Evolutionary conservation across 176 grass and related monocot species (phyloP).

Genomic region (Oryza nivara): DNA sequence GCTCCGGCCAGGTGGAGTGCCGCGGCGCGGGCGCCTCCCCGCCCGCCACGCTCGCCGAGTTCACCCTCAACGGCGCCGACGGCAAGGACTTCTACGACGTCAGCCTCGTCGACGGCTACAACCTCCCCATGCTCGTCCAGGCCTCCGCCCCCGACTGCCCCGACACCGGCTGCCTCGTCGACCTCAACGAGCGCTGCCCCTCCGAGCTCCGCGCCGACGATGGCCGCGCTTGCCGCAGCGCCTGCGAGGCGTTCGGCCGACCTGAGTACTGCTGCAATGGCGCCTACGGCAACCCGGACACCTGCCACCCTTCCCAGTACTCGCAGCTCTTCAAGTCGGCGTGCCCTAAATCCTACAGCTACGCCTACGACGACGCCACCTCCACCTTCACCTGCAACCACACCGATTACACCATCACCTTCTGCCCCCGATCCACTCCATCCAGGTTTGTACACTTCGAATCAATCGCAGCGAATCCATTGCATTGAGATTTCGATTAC

Average conservation of each 20-base stretch:
- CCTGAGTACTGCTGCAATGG: slow-evolving; percentile 96
- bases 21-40: slow-evolving; percentile 61
- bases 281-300: slow-evolving; percentile 67
- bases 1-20: slow-evolving; percentile 80
- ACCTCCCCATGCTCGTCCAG: slow-evolving; percentile 81
- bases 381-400: slow-evolving; percentile 91
- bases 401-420: slow-evolving; percentile 86
- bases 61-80: slow-evolving; percentile 70
- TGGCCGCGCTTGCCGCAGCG: slow-evolving; percentile 73
- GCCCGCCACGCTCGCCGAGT: slow-evolving; percentile 89
- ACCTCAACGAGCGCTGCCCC: slow-evolving; percentile 77
- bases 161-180: slow-evolving; percentile 69
- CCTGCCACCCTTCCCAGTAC: slow-evolving; percentile 84
- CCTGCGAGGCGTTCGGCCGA: slow-evolving; percentile 76
- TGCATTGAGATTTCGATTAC: neutral
- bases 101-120: slow-evolving; percentile 93
- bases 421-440: slow-evolving; percentile 70
- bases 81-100: slow-evolving; percentile 91
- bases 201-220: slow-evolving; percentile 61
- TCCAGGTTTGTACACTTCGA: slow-evolving; percentile 33
- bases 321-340: slow-evolving; percentile 95
- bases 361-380: slow-evolving; percentile 94
- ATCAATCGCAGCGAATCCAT: neutral
- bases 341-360: slow-evolving; percentile 89
- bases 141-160: slow-evolving; percentile 50